Evolutionary conservation across 192 early-diverging fungal genomes (phyloP), one percentile per base, ranked within the genome.

Genomic region (Backusella circina): DNA sequence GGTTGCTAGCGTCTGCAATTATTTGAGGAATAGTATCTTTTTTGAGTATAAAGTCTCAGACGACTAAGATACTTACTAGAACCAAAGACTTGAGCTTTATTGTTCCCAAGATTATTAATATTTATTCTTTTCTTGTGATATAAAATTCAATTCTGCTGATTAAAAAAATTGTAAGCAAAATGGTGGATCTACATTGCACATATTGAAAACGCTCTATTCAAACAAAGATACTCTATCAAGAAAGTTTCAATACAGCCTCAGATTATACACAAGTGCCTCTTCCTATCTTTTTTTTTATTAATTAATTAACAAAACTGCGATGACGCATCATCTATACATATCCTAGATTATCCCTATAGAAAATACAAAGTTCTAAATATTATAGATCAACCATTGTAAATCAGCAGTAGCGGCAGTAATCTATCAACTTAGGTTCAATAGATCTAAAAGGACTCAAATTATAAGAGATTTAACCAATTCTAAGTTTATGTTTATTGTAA

Each of bases 31-130:
- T 72, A 61, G 71, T 38, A 72, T 64, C 71, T 64, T 73, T 72
- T 64, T 73, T 73, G 54, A 73, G 72, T 73, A 64, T 65, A 73
- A 64, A 73, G 33, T 73, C 57, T 73, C 72, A n/a, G 65, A 67
- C 65, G 65, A 67, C 50, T 72, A 35, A 28, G 12, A 72, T 31
- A 72, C 50, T 61, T 36, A 44, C 47, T 50, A 32, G 41, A 72
- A 61, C 71, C 26, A 72, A 44, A 51, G 71, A 72, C 71, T 33
- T 51, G 50, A 72, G 50, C 50, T 72, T 54, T 51, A 72, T 72
- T 72, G 50, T 36, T 67, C 65, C 33, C 65, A 67, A 67, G 18
- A 67, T 67, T 67, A 67, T 66, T 66, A 66, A 66, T 67, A 67
- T 67, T 67, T 67, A 67, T 67, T 67, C 65, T 67, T 67, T 67